A percentile compares a stretch with the other conserved stretches of the same genome.
These are phyloP conservation scores for Venustampulla echinocandica DNA, from an alignment of 495 filamentous ascomycete species.

Conservation along the genomic window DNA sequence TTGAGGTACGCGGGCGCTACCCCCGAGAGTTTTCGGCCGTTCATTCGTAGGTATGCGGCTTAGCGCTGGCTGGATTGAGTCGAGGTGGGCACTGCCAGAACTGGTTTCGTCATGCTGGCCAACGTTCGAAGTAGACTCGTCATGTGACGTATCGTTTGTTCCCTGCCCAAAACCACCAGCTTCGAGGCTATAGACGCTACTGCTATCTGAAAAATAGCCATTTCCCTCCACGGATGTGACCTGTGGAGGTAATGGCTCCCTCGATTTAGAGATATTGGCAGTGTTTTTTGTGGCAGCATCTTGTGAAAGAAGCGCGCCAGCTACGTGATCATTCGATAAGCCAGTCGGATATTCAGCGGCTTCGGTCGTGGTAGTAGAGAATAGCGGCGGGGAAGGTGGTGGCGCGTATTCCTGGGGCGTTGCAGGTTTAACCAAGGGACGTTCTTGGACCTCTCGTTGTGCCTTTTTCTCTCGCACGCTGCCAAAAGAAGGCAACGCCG, in stretches of 20 bases:
- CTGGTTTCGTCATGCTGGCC: too few species aligned
- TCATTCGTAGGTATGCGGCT: neutral
- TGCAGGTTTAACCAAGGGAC: constrained; percentile 42
- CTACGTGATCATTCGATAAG: constrained; percentile 55
- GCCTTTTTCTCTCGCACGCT: constrained; percentile 54
- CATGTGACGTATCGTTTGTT: neutral
- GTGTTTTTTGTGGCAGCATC: constrained; percentile 36
- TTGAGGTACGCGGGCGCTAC: constrained; percentile 26
- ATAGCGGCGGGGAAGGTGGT: constrained; percentile 11
- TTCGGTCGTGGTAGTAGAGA: constrained; percentile 20
- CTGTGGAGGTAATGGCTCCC: constrained; percentile 56
- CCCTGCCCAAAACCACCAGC: neutral
- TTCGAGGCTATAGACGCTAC: constrained; percentile 1
- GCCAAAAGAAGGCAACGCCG: constrained; percentile 74
- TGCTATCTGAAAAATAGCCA: constrained; percentile 18
- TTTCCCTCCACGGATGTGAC: constrained; percentile 56
- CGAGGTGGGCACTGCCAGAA: too few species aligned
- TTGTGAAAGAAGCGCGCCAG: constrained; percentile 51
- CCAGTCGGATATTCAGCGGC: constrained; percentile 23
- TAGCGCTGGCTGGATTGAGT: neutral
- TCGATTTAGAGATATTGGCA: constrained; percentile 38
- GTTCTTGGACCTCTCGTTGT: constrained; percentile 33
- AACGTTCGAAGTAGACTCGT: too few species aligned
- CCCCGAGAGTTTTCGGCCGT: neutral
- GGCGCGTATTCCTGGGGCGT: constrained; percentile 23